phyloP scores from a whole-genome alignment of 495 filamentous ascomycete species.

The Polyplosphaeria fusca region DNA sequence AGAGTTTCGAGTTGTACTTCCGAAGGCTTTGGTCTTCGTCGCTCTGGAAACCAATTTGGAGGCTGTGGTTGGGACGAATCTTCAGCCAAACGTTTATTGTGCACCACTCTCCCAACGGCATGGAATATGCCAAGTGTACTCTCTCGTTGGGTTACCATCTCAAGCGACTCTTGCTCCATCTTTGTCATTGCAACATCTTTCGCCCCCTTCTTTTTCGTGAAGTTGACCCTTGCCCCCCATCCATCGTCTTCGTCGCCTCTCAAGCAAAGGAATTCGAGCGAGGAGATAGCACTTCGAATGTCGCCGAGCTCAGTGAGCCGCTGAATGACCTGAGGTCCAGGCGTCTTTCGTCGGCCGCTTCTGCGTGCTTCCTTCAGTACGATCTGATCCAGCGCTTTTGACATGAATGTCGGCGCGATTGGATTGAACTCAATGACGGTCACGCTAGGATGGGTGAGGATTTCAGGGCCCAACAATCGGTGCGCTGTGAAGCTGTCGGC shows the following conservation, averaged over 20 bases:
- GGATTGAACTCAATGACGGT: conserved; percentile 85
- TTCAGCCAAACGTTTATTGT: conserved; percentile 74
- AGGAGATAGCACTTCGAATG: conserved; percentile 83
- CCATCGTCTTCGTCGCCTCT: conserved; percentile 62
- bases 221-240: conserved; percentile 65
- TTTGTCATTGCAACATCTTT: conserved; percentile 60
- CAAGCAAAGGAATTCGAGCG: conserved; percentile 85
- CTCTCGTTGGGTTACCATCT: conserved; percentile 78
- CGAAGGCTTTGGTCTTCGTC: conserved; percentile 61
- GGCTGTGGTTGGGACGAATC: conserved; percentile 46
- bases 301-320: conserved; percentile 79
- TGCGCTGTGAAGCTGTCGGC: conserved; percentile 88
- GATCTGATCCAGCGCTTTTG: conserved; percentile 74
- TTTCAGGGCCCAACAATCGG: conserved; percentile 78
- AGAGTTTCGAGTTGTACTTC: conserved; percentile 71
- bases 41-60: conserved; percentile 61
- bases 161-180: conserved; percentile 68
- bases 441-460: conserved; percentile 72
- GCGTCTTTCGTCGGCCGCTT: conserved; percentile 63
- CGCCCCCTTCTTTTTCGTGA: conserved; percentile 58
- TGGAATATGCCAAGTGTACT: conserved; percentile 90
- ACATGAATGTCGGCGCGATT: conserved; percentile 81
- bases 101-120: conserved; percentile 88
- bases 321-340: conserved; percentile 68
- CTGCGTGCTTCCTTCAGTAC: conserved; percentile 75